These are phyloP conservation scores for Kodamaea alishanica DNA, from an alignment of 1,139 yeast genomes.

Conservation along the genomic window DNA sequence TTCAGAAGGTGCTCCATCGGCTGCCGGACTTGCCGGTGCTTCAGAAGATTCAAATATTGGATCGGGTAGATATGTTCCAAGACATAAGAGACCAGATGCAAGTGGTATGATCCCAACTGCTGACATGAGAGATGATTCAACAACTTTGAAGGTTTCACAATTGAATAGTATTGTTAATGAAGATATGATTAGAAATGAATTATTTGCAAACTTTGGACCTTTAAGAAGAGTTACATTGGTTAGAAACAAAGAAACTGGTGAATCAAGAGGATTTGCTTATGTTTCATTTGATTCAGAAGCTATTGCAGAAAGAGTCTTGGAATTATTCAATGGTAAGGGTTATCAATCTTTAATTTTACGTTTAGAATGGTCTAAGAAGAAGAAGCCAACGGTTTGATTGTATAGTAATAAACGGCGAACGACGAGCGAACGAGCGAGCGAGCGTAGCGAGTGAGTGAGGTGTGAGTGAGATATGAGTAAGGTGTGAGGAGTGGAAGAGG, in stretches of 20 bases:
- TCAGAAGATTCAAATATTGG: conserved; percentile 25
- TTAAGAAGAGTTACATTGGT: conserved; percentile 81
- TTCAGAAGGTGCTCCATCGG: conserved; percentile 26
- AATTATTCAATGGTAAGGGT: conserved; percentile 84
- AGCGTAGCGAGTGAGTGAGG: too few species aligned
- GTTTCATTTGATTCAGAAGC: conserved; percentile 72
- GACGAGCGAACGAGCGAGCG: too few species aligned
- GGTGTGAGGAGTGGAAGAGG: too few species aligned
- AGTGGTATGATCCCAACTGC: conserved; percentile 52
- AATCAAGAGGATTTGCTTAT: conserved; percentile 96
- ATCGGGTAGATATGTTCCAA: conserved; percentile 65
- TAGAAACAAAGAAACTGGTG: conserved; percentile 90
- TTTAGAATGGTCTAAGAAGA: conserved; percentile 58
- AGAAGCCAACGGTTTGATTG: conserved; percentile 10
- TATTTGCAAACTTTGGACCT: conserved; percentile 69
- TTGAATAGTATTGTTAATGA: conserved; percentile 84
- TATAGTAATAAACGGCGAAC: too few species aligned
- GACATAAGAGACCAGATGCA: conserved; percentile 64
- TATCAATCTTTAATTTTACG: conserved; percentile 85
- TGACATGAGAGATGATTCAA: conserved; percentile 74
- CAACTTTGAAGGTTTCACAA: conserved; percentile 89
- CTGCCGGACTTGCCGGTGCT: conserved; percentile 32
- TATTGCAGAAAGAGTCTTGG: conserved; percentile 76
- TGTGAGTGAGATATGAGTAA: too few species aligned
- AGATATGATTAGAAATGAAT: conserved; percentile 69